phyloP scores from a whole-genome alignment of 2,329 filamentous ascomycete species.

The Davidsoniella eucalypti region DNA sequence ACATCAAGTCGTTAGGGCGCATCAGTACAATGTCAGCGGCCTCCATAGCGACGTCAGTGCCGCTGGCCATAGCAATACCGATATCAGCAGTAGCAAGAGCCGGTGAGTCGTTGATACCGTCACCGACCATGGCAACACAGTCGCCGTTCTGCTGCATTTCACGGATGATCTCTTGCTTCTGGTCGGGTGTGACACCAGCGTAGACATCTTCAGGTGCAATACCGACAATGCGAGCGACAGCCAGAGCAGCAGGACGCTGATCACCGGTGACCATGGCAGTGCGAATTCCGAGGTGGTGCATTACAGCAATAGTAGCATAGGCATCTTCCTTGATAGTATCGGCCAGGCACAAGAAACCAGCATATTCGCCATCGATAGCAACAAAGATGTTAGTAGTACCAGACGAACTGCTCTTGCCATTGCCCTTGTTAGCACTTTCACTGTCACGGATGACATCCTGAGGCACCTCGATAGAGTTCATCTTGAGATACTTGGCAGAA shows the following conservation, averaged over 20 bases:
- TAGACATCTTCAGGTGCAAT: conserved; percentile 62
- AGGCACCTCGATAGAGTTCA: conserved; percentile 52
- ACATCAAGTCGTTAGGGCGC: conserved; percentile 78
- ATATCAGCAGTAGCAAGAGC: conserved; percentile 84
- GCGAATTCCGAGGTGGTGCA: conserved; percentile 70
- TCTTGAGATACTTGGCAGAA: conserved; percentile 60
- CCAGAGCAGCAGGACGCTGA: conserved; percentile 65
- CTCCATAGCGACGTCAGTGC: conserved; percentile 95
- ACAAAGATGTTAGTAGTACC: conserved; percentile 86
- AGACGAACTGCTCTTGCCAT: conserved; percentile 27
- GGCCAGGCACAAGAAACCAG: conserved; percentile 67
- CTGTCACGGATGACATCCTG: conserved; percentile 46
- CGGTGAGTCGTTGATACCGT: conserved; percentile 96
- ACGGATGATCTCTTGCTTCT: conserved; percentile 76
- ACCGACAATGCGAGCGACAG: conserved; percentile 68
- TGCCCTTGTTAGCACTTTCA: conserved; percentile 25
- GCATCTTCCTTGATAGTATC: conserved; percentile 88
- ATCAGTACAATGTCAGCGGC: conserved; percentile 93
- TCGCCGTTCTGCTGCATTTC: conserved; percentile 59
- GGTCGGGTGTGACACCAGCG: conserved; percentile 75
- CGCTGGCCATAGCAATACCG: conserved; percentile 80
- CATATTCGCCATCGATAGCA: conserved; percentile 66
- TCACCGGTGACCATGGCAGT: conserved; percentile 91
- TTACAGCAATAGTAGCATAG: conserved; percentile 59
- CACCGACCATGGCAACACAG: conserved; percentile 88